Conservation (phyloP, 495 filamentous ascomycete species). For the Xylaria cubensis region DNA sequence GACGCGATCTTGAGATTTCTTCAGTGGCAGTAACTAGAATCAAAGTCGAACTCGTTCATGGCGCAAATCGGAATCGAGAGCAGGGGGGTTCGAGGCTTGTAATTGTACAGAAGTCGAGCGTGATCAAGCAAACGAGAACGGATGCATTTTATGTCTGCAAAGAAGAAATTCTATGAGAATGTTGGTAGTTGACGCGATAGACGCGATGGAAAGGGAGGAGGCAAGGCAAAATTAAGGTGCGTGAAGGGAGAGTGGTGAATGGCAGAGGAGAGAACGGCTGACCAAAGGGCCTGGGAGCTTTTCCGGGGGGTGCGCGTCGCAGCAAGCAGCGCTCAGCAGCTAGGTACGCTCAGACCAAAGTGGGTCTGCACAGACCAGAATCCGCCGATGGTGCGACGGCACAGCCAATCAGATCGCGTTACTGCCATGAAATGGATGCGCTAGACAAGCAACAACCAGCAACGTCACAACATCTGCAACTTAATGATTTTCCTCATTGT, state of each 20-base stretch:
- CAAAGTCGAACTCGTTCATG: not conserved
- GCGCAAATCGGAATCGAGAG: constrained; percentile 6
- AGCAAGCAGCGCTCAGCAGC: constrained; percentile 22
- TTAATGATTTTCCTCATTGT: constrained; percentile 32
- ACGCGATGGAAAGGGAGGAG: constrained; percentile 13
- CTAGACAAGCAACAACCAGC: constrained; percentile 32
- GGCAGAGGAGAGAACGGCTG: constrained; percentile 19
- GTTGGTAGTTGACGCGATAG: not conserved
- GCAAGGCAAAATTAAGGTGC: constrained; percentile 2
- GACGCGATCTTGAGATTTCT: not conserved
- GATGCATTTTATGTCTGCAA: constrained; percentile 18
- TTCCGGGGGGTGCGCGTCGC: constrained; percentile 28
- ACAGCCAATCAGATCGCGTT: constrained; percentile 34
- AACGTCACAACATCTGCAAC: constrained; percentile 41
- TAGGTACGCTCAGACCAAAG: constrained; percentile 9
- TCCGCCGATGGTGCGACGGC: constrained; percentile 14
- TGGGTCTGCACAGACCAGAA: constrained; percentile 38
- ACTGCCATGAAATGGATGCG: constrained; percentile 6
- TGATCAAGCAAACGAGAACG: constrained; percentile 15
- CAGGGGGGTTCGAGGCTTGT: not conserved
- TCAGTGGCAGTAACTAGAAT: constrained; percentile 3
- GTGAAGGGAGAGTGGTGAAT: constrained; percentile 12
- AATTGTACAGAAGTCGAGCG: constrained; percentile 7
- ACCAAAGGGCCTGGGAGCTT: constrained; percentile 13
- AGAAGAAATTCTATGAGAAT: not conserved